A percentile compares a stretch with the other conserved stretches of the same genome.
phyloP scores from a whole-genome alignment of 2,329 filamentous ascomycete genomes.

The Cercospora janseana region DNA sequence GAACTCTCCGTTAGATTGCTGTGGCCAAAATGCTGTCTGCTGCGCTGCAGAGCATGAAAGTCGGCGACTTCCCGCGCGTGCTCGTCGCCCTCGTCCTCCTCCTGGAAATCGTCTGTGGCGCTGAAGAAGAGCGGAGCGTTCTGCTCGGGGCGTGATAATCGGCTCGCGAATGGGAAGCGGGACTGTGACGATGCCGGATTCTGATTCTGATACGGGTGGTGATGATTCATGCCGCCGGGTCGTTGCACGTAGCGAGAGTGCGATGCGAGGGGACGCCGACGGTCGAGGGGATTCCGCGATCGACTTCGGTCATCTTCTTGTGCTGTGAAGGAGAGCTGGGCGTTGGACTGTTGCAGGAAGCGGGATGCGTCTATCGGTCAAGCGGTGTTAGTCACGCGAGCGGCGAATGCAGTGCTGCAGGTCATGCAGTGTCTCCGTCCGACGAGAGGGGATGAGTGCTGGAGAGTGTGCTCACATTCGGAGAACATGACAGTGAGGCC shows the following conservation, averaged over 20 bases:
- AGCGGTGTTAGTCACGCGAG: conserved; percentile 47
- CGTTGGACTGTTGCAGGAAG: conserved; percentile 95
- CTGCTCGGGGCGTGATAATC: conserved; percentile 62
- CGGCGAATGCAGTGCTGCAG: conserved; percentile 23
- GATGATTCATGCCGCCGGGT: conserved; percentile 57
- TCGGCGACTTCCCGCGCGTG: conserved; percentile 84
- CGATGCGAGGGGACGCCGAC: conserved; percentile 42
- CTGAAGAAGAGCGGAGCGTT: conserved; percentile 95
- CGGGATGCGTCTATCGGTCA: conserved; percentile 76
- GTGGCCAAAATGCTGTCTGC: conserved; percentile 80
- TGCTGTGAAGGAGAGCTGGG: conserved; percentile 72
- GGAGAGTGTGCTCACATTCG: conserved; percentile 66
- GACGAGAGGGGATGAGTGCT: conserved; percentile 22
- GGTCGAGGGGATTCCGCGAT: conserved; percentile 50
- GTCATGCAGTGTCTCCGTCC: conserved; percentile 35
- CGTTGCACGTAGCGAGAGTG: conserved; percentile 49
- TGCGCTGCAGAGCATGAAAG: conserved; percentile 85
- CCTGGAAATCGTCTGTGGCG: conserved; percentile 81
- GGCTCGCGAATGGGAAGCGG: conserved; percentile 75
- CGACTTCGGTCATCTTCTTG: conserved; percentile 39
- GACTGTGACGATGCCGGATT: conserved; percentile 63
- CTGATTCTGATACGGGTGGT: conserved; percentile 68
- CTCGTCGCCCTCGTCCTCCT: conserved; percentile 69
- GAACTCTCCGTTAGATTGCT: conserved; percentile 82
- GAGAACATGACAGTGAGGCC: conserved; percentile 64